Evolutionary conservation across 1,284 basidiomycete genomes (phyloP), one percentile per base, ranked within the genome.

Genomic region (Ceratobasidium sp.): DNA sequence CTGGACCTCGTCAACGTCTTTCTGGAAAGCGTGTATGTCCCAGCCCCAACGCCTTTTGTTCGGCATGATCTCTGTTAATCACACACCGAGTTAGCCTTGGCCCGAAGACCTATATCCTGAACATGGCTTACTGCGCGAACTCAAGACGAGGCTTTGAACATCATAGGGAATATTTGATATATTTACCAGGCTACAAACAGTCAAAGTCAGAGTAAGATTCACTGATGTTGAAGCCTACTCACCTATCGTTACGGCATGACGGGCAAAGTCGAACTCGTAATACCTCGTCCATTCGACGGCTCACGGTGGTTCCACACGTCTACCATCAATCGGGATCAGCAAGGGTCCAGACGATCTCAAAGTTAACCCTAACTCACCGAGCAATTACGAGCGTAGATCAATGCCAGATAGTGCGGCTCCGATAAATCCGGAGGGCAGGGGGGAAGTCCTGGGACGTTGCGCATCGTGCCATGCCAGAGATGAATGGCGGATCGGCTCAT

Each of bases 351-450:
- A 54, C 15, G n/a, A 38, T 15, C 28, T 26, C 12, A 3, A 48
- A 38, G 26, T 17, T 17, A 23, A 20, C 23, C 56, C 23, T 33
- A 57, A 46, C 62, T 66, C 23, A 75, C 73, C 23, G 73, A 54
- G 28, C 73, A 75, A 33, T 48, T 66, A n/a, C 40, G 48, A 9
- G 73, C 64, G 69, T 83, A 84, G 6, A 83, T 38, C 40, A 83
- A 64, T 9, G 80, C 68, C 9, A 81, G 78, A 33, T 81, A 83
- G 1, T 78, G 62, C 10, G 81, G 81, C 75, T 81, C 80, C 57
- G 71, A 74, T 46, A 82, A 46, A 57, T 78, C 79, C n/a, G 68
- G 20, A 15, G 82, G 82, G 62, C 81, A 81, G 9, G 80, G 76
- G 2, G 82, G 81, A 0, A 82, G 67, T 17, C 56, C 62, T 1